Conservation (phyloP, 352 stramenopile genomes). For the Phytophthora foliorum region DNA sequence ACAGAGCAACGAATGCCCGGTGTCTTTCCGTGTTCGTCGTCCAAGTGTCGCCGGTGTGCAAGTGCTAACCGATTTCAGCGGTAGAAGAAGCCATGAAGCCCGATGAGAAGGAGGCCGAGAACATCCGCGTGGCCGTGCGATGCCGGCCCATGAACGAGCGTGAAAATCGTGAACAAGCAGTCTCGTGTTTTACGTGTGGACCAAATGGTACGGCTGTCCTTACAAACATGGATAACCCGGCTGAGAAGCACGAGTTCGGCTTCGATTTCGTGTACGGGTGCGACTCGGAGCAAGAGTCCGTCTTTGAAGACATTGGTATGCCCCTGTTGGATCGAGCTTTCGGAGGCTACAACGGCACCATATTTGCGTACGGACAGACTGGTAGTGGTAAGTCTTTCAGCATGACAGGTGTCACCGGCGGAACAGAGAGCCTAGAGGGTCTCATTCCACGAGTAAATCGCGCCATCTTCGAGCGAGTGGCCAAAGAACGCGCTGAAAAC, state of each 20-base stretch:
- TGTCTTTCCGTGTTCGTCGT: slow-evolving; percentile 6
- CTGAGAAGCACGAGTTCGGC: slow-evolving; percentile 86
- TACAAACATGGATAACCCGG: slow-evolving; percentile 85
- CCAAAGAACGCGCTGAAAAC: slow-evolving; percentile 64
- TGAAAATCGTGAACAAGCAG: slow-evolving; percentile 81
- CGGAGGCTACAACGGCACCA: slow-evolving; percentile 91
- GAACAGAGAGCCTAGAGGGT: slow-evolving; percentile 71
- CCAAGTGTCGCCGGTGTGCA: neutral
- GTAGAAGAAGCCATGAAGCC: slow-evolving; percentile 72
- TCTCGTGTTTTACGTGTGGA: slow-evolving; percentile 77
- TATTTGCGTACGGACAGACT: slow-evolving; percentile 92
- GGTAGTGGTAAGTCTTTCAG: slow-evolving; percentile 91
- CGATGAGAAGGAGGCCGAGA: slow-evolving; percentile 87
- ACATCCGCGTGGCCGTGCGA: slow-evolving; percentile 93
- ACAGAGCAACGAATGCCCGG: slow-evolving; percentile 21
- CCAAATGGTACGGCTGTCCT: slow-evolving; percentile 79
- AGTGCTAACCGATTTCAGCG: neutral
- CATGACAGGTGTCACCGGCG: slow-evolving; percentile 80
- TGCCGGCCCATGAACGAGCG: slow-evolving; percentile 93
- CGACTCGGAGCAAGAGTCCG: slow-evolving; percentile 73
- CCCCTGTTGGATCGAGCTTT: slow-evolving; percentile 87
- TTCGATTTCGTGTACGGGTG: slow-evolving; percentile 92
- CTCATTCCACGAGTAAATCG: slow-evolving; percentile 94
- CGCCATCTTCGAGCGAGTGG: slow-evolving; percentile 91
- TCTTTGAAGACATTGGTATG: slow-evolving; percentile 85